Conservation (phyloP, 176 grass and related monocot species). For the Oryza meyeriana region DNA sequence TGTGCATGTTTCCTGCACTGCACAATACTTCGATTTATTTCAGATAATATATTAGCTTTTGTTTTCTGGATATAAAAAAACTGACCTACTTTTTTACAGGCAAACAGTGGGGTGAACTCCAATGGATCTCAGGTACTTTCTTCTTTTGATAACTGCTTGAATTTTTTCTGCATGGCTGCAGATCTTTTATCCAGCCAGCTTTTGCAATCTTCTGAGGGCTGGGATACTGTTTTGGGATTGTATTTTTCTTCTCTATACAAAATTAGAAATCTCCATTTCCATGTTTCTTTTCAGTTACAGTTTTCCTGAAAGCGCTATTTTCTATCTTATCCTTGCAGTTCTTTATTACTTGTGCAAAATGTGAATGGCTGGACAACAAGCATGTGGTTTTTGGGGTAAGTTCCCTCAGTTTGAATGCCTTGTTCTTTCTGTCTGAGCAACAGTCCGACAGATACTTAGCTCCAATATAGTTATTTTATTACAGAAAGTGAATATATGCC, state of each 20-base stretch:
- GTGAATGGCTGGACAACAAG: conserved; percentile 98
- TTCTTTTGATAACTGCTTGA: neutral
- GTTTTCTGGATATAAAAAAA: conserved; percentile 7
- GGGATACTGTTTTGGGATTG: neutral
- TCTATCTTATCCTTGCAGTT: conserved; percentile 56
- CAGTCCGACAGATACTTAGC: neutral
- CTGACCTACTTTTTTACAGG: conserved; percentile 42
- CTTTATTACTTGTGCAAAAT: conserved; percentile 96
- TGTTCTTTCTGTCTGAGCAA: neutral
- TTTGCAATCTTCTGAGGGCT: neutral
- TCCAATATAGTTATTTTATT: neutral
- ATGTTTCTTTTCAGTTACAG: neutral
- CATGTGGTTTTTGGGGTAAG: conserved; percentile 97
- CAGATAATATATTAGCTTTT: neutral
- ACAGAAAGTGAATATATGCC: neutral
- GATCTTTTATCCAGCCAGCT: neutral
- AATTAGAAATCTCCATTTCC: neutral
- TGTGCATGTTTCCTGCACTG: neutral
- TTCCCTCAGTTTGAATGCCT: conserved; percentile 4
- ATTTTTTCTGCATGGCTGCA: neutral
- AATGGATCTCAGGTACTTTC: conserved; percentile 89
- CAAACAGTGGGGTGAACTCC: conserved; percentile 84
- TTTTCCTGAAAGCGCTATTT: conserved; percentile 14
- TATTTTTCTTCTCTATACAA: neutral
- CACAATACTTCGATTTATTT: neutral